Percentiles rank a stretch among this genome's conserved stretches.
Conservation (phyloP, 306 rosid species). For the Malus domestica region DNA sequence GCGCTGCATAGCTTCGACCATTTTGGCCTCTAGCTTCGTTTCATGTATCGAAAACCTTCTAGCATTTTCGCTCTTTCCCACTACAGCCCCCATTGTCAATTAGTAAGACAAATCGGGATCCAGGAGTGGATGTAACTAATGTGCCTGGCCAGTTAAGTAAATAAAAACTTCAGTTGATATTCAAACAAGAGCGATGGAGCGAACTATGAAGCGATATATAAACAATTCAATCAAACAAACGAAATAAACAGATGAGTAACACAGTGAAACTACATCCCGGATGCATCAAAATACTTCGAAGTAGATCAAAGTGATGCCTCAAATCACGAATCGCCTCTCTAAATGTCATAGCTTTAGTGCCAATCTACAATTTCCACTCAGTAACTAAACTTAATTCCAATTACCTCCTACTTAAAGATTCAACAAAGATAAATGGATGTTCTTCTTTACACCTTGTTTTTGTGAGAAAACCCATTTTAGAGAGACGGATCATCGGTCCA, state of each 20-base stretch:
- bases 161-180: neutral
- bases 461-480: no score
- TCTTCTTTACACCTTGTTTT: no score
- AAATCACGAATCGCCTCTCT: neutral
- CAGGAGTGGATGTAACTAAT: constrained; percentile 4
- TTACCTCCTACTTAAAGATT: neutral
- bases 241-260: neutral
- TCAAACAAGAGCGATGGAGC: neutral
- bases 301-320: neutral
- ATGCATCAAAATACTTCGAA: neutral
- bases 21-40: constrained; percentile 71
- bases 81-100: constrained; percentile 58
- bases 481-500: no score
- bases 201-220: neutral
- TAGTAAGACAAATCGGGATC: constrained; percentile 15
- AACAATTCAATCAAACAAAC: neutral
- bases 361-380: neutral
- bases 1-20: constrained; percentile 68
- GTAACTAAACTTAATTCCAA: neutral
- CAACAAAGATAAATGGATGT: neutral
- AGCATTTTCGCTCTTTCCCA: constrained; percentile 44
- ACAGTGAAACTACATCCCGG: neutral
- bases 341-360: neutral
- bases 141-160: constrained; percentile 11
- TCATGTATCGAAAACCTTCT: constrained; percentile 31